Base-by-base conservation (phyloP, 1,284 basidiomycete species). In the Cerrena zonata region DNA sequence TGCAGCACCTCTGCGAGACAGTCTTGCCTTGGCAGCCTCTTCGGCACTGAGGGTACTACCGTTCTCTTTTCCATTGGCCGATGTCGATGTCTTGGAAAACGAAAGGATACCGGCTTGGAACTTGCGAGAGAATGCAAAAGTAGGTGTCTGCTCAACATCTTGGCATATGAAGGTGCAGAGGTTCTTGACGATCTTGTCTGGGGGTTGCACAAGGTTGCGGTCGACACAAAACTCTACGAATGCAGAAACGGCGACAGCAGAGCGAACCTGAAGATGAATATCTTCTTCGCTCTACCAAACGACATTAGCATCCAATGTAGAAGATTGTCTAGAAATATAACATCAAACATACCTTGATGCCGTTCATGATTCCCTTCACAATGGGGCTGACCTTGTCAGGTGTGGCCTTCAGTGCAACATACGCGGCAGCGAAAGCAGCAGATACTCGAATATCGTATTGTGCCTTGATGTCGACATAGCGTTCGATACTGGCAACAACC, bases 351-450 rank as follows among this genome's bases (percentile, higher is more conserved):
- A 89, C 92, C 80, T 98, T 99, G 73, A 99, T 88, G 34, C 93
- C 92, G 58, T 95, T 96, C 89, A 98, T 99, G 57, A 99, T 85
- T 36, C 91, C 93, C 68, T 96, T 93, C 48, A 99, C 94, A 42
- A 99, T 85, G 0, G 90, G 95, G 58, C 93, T 97, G 55, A 99
- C 86, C 72, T 98, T 99, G 56, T 91, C 82, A 0, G 94, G 94
- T 34, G 91, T 84, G 34, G 82, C 81, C 61, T 80, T 78, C 55
- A 95, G 81, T 3, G 91, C 86, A 18, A 99, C 88, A 56, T 95
- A 88, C 0, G 95, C 93, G 2, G 89, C 87, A 11, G 94, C 92
- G 58, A 96, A 88, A 0, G 91, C 84, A 7, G 96, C 91, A 7
- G 84, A 86, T 12, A 98, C 86, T 47, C 94, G 87, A 18, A 85